These are phyloP conservation scores for Phoenix roebelenii DNA, from an alignment of 176 grass and related monocot genomes.

Conservation along the genomic window DNA sequence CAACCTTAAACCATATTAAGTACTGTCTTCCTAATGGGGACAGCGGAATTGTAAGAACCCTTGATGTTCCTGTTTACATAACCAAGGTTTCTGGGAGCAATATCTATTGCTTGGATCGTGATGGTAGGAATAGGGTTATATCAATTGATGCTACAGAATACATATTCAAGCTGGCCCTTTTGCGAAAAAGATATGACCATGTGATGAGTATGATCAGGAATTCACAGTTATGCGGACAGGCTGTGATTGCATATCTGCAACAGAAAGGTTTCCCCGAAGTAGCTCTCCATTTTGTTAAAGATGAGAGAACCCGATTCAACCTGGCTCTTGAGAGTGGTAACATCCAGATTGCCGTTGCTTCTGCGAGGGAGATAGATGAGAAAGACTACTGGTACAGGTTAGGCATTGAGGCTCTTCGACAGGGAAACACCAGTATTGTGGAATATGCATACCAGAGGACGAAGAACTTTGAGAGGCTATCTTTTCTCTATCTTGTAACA, in stretches of 20 bases:
- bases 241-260: conserved; percentile 93
- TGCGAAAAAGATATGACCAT: conserved; percentile 77
- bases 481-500: conserved; percentile 85
- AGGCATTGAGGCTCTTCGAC: conserved; percentile 76
- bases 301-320: conserved; percentile 95
- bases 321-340: conserved; percentile 89
- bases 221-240: conserved; percentile 90
- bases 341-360: conserved; percentile 94
- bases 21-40: conserved; percentile 97
- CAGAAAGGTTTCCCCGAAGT: conserved; percentile 99
- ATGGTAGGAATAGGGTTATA: conserved; percentile 78
- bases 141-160: conserved; percentile 91
- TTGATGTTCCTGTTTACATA: conserved; percentile 92
- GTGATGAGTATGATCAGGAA: conserved; percentile 97
- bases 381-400: conserved; percentile 89
- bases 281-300: conserved; percentile 98
- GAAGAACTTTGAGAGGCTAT: conserved; percentile 89
- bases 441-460: conserved; percentile 88
- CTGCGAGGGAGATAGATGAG: conserved; percentile 88
- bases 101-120: conserved; percentile 83
- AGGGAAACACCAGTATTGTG: conserved; percentile 83
- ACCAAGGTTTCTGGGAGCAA: conserved; percentile 72
- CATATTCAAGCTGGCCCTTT: conserved; percentile 91
- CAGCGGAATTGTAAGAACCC: conserved; percentile 85
- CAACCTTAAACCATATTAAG: conserved; percentile 96